A percentile compares a stretch with the other conserved stretches of the same genome.
These are phyloP conservation scores for Moniliophthora roreri DNA, from an alignment of 1,284 basidiomycete species.

Conservation along the genomic window DNA sequence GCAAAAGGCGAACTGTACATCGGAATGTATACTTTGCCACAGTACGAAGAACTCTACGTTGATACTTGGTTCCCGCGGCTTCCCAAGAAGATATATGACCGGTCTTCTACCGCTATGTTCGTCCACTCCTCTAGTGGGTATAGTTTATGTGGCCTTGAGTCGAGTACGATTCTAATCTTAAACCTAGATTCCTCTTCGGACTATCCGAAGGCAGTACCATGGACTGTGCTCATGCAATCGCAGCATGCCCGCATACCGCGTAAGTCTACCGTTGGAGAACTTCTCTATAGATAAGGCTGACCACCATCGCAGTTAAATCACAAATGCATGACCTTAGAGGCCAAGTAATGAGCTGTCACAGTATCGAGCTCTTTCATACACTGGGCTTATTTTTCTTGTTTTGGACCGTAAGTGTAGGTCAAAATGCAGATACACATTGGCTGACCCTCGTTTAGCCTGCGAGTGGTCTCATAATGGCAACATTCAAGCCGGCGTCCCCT, in stretches of 20 bases:
- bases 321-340: background rate
- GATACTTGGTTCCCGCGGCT: slow-evolving; percentile 5
- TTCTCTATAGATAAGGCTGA: background rate
- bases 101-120: slow-evolving; percentile 19
- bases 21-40: background rate
- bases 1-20: background rate
- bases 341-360: background rate
- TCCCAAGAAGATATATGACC: slow-evolving; percentile 9
- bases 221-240: slow-evolving; percentile 9
- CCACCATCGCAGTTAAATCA: background rate
- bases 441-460: background rate
- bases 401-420: slow-evolving; percentile 3
- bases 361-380: slow-evolving; percentile 2
- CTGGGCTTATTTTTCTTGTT: slow-evolving; percentile 4
- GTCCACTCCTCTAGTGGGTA: slow-evolving; percentile 34
- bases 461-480: slow-evolving; percentile 1
- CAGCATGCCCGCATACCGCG: background rate
- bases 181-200: slow-evolving; percentile 16
- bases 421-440: background rate
- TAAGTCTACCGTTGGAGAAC: background rate
- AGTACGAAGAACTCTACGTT: slow-evolving; percentile 13
- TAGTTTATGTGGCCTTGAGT: background rate
- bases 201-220: slow-evolving; percentile 16
- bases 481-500: slow-evolving; percentile 4
- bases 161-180: background rate